Percentiles rank a stretch among this genome's conserved stretches.
Evolutionary conservation across 1,284 basidiomycete species (phyloP).

Genomic region (Meira nashicola): DNA sequence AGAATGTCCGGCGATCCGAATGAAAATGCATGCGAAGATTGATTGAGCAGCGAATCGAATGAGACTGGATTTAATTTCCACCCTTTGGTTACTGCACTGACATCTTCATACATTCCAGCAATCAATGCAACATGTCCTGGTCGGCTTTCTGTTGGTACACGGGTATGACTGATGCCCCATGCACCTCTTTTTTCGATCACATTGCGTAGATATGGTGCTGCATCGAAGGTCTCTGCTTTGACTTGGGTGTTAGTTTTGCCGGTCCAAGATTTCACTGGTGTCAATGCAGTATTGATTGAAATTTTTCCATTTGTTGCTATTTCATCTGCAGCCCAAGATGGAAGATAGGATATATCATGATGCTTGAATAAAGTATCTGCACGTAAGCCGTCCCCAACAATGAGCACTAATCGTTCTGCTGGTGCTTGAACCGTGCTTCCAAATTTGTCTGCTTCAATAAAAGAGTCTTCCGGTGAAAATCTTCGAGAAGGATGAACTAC

Average conservation of each 20-base stretch:
- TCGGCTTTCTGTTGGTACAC: conserved; percentile 80
- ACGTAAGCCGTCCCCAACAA: conserved; percentile 69
- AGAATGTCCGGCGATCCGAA: conserved; percentile 86
- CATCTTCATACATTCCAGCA: conserved; percentile 88
- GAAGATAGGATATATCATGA: conserved; percentile 20
- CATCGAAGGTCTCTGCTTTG: conserved; percentile 15
- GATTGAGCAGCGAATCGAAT: conserved; percentile 85
- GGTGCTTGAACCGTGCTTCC: background rate
- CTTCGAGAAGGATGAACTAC: conserved; percentile 48
- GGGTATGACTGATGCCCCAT: conserved; percentile 79
- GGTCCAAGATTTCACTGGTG: conserved; percentile 1
- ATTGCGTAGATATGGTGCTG: conserved; percentile 73
- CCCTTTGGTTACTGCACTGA: conserved; percentile 78
- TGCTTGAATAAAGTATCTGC: conserved; percentile 71
- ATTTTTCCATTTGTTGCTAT: background rate
- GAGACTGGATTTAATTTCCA: conserved; percentile 86
- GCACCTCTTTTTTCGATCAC: conserved; percentile 64
- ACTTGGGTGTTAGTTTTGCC: background rate
- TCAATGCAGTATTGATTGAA: background rate
- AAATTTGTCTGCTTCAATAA: background rate
- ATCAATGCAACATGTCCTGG: conserved; percentile 84
- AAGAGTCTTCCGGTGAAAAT: conserved; percentile 19
- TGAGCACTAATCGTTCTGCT: conserved; percentile 71
- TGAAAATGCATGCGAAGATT: conserved; percentile 70
- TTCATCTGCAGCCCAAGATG: conserved; percentile 26